Conservation (phyloP, 768 basidiomycete species). For the Mrakia gelida region DNA sequence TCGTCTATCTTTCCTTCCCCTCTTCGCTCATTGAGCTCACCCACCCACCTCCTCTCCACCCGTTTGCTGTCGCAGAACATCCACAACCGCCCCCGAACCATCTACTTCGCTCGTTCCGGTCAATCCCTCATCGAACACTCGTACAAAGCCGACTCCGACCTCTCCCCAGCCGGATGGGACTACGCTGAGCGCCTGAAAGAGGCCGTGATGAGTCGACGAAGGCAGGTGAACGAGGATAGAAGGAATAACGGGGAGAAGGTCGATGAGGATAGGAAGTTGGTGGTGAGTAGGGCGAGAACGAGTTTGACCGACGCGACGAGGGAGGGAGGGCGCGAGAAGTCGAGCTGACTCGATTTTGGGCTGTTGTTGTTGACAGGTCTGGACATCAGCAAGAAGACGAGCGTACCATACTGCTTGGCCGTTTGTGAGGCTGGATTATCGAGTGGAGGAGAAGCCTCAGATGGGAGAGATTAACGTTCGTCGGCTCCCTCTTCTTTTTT, state of each 20-base stretch:
- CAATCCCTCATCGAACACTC: constrained; percentile 98
- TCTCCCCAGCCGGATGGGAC: constrained; percentile 92
- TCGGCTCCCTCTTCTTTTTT: constrained; percentile 15
- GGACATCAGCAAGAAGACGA: constrained; percentile 90
- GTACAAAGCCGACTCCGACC: constrained; percentile 95
- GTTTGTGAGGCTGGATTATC: constrained; percentile 57
- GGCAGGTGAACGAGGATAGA: constrained; percentile 67
- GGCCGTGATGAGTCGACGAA: constrained; percentile 78
- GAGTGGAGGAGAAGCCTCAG: constrained; percentile 86
- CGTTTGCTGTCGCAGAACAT: constrained; percentile 57
- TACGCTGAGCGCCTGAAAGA: constrained; percentile 86
- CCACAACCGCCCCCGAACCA: constrained; percentile 84
- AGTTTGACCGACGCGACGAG: constrained; percentile 24
- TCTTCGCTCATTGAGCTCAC: neutral
- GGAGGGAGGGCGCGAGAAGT: neutral
- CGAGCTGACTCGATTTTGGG: neutral
- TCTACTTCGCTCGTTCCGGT: constrained; percentile 97
- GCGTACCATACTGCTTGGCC: constrained; percentile 97
- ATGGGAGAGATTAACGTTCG: constrained; percentile 97
- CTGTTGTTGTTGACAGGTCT: constrained; percentile 60
- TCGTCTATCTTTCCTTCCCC: neutral
- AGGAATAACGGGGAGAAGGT: constrained; percentile 51
- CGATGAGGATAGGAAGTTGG: constrained; percentile 45
- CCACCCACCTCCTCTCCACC: neutral
- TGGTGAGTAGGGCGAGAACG: too few relatives aligned